These are phyloP conservation scores for Podospora appendiculata DNA, from an alignment of 495 filamentous ascomycete genomes.

Conservation along the genomic window DNA sequence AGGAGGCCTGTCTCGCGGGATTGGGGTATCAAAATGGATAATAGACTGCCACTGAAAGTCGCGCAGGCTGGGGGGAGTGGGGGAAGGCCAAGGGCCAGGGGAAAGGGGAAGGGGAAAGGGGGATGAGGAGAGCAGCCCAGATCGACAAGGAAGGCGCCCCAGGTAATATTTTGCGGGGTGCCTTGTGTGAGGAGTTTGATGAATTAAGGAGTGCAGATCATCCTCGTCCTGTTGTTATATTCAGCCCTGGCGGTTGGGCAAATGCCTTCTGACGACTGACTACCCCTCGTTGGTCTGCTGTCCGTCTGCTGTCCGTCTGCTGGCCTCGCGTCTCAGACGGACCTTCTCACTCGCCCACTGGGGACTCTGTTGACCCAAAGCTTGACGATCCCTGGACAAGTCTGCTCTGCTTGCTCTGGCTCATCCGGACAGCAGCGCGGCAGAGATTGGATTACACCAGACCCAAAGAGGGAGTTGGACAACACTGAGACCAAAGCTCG, in stretches of 20 bases:
- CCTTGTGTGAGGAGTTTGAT: slow-evolving; percentile 9
- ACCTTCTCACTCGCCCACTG: background rate
- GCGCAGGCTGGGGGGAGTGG: slow-evolving; percentile 9
- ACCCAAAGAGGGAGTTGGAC: background rate
- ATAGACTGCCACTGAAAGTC: slow-evolving; percentile 13
- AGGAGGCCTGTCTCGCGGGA: slow-evolving; percentile 15
- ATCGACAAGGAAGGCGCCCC: slow-evolving; percentile 7
- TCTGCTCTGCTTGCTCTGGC: background rate
- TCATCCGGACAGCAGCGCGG: background rate
- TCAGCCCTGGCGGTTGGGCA: slow-evolving; percentile 8
- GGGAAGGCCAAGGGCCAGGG: slow-evolving; percentile 8
- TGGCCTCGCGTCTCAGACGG: background rate
- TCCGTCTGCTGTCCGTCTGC: background rate
- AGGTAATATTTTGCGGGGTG: slow-evolving; percentile 18
- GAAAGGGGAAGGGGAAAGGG: slow-evolving; percentile 15
- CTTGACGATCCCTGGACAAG: background rate
- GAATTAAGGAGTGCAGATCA: slow-evolving; percentile 17
- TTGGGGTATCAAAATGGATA: slow-evolving; percentile 34
- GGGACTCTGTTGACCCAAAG: background rate
- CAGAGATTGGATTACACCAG: background rate
- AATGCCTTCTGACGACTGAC: background rate
- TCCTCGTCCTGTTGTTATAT: slow-evolving; percentile 13
- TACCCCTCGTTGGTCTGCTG: background rate
- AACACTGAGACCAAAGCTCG: background rate
- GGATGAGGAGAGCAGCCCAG: slow-evolving; percentile 12